phyloP scores from a whole-genome alignment of 75 land plant species.

The Sequoiadendron giganteum region DNA sequence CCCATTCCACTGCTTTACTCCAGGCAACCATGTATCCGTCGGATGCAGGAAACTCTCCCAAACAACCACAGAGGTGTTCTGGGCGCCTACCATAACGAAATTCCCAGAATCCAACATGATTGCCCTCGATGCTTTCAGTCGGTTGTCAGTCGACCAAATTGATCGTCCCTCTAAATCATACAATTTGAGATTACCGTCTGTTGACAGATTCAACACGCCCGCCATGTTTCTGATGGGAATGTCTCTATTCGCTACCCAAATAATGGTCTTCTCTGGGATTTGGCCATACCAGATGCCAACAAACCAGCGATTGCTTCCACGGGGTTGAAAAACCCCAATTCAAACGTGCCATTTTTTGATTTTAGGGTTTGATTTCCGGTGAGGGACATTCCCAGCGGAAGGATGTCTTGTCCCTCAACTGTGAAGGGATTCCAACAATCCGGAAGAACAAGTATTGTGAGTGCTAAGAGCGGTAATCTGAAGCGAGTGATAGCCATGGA shows the following conservation, averaged over 20 bases:
- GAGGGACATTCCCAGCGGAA: constrained; percentile 13
- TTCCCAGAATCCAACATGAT: background rate
- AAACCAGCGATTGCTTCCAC: constrained; percentile 13
- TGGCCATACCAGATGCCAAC: constrained; percentile 40
- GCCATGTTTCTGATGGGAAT: constrained; percentile 10
- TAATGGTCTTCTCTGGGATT: constrained; percentile 2
- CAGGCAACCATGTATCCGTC: background rate
- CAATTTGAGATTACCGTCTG: constrained; percentile 22
- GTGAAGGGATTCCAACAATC: too few relatives aligned
- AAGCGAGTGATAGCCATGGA: too few relatives aligned
- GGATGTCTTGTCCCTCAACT: background rate
- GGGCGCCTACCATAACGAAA: background rate
- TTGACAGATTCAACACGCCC: constrained; percentile 11
- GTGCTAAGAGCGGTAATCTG: too few relatives aligned
- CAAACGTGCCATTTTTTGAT: constrained; percentile 28
- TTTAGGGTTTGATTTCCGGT: constrained; percentile 22
- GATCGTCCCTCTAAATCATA: background rate
- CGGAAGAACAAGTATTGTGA: too few relatives aligned
- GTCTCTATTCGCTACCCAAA: constrained; percentile 58
- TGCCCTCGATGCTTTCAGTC: background rate
- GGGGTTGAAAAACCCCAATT: constrained; percentile 35
- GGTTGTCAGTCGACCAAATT: constrained; percentile 22
- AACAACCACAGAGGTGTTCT: background rate
- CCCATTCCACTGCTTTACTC: too few relatives aligned
- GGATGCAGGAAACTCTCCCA: background rate